Conservation (phyloP, 495 filamentous ascomycete genomes). For the Aspergillus heteromorphus region DNA sequence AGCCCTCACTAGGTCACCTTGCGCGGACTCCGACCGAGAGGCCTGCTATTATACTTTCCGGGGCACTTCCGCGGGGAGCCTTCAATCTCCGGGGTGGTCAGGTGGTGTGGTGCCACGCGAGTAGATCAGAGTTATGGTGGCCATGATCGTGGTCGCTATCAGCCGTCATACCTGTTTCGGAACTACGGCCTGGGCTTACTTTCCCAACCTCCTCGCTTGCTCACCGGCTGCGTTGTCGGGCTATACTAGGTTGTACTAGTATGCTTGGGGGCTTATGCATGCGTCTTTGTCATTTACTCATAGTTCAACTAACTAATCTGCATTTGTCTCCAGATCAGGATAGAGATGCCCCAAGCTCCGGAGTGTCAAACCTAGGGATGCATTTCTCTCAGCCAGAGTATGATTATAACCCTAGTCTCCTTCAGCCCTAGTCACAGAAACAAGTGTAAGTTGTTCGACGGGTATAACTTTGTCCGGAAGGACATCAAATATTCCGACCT, state of each 20-base stretch:
- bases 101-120: constrained; percentile 1
- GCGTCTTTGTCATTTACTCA: neutral
- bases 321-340: too few relatives aligned
- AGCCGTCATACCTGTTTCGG: too few relatives aligned
- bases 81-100: neutral
- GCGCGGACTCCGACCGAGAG: neutral
- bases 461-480: neutral
- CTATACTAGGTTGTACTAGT: neutral
- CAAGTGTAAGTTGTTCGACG: neutral
- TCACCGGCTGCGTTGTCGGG: neutral
- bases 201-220: neutral
- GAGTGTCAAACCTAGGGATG: neutral
- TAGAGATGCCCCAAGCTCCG: neutral
- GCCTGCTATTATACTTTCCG: neutral
- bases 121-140: too few relatives aligned
- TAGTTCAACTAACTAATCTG: neutral
- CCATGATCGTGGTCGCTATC: too few relatives aligned
- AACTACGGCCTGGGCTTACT: neutral
- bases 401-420: neutral
- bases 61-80: neutral
- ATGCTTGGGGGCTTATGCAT: neutral
- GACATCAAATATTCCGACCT: neutral
- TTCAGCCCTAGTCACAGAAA: neutral
- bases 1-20: neutral
- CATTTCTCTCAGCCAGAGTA: neutral